Conservation (phyloP, 345 rosid species). For the Gynandropsis gynandra region DNA sequence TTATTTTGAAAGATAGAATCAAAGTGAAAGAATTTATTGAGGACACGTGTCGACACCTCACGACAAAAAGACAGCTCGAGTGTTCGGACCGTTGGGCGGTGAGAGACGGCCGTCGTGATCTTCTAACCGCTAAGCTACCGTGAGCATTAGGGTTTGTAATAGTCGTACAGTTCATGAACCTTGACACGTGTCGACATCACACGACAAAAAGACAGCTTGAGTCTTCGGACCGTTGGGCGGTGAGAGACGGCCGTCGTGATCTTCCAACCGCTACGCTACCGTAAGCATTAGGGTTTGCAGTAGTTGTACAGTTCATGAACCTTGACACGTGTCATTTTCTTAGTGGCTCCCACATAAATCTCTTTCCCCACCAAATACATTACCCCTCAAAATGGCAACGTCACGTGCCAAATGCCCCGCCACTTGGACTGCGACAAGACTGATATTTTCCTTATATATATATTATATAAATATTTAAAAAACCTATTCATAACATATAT, state of each 20-base stretch:
- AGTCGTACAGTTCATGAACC: constrained; percentile 22
- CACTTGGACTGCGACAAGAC: constrained; percentile 19
- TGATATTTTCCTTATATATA: constrained; percentile 12
- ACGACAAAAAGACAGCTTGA: constrained; percentile 14
- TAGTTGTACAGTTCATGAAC: constrained; percentile 23
- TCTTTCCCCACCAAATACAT: neutral
- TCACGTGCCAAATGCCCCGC: constrained; percentile 6
- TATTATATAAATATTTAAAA: no score
- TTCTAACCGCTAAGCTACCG: constrained; percentile 21
- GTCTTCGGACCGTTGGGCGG: constrained; percentile 25
- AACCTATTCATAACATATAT: no score
- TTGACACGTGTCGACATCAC: constrained; percentile 25
- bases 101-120: constrained; percentile 23
- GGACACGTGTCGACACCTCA: constrained; percentile 26
- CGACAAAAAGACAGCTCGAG: constrained; percentile 12
- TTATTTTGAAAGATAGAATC: no score
- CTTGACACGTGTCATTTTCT: constrained; percentile 3
- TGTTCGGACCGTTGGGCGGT: constrained; percentile 26
- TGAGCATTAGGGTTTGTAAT: no score
- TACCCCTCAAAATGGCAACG: constrained; percentile 14
- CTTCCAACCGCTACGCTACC: constrained; percentile 22
- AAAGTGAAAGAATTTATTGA: no score
- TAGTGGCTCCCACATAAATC: constrained; percentile 17
- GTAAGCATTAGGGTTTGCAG: no score
- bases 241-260: constrained; percentile 24